Evolutionary conservation across 768 basidiomycete species (phyloP), one percentile per base, ranked within the genome.

Genomic region (Lepiota venenata): DNA sequence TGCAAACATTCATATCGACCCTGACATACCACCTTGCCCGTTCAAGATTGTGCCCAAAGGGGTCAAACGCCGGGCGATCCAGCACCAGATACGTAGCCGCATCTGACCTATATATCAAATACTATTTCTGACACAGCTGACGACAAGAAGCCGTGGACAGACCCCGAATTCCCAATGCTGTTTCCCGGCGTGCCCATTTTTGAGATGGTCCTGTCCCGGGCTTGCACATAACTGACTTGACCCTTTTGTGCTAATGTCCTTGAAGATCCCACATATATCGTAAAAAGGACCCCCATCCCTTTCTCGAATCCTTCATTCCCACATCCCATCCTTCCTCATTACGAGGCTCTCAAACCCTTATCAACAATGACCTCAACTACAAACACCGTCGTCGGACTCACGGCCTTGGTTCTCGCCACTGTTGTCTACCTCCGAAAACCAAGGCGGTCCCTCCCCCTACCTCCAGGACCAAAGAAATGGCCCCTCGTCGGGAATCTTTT

Each of bases 401-500:
- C 40, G 4, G 47, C 47, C 27, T 42, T 55, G 11, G 27, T 41
- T 14, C 21, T 55, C 11, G 21, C 47, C 4, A 27, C 32, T 25
- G 14, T 32, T 25, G 14, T 42, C 29, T 47, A 35, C 18, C 11
- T 47, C 15, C 42, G 52, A 5, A 55, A 43, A 10, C 46, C 39
- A 20, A 47, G 42, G 37, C 46, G 10, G 29, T n/a, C 77, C 37
- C 48, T 54, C 6, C 68, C 64, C 0, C 55, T 74, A 0, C 75
- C 75, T 14, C 76, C 75, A 2, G 76, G 75, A 12, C 75, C 75
- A 2, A 70, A 57, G 39, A 68, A 67, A n/a, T 60, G 68, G 29
- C 71, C 73, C 9, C 32, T 77, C 15, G 57, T 74, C n/a, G 75
- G 75, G 15, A 76, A 76, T 59, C 58, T 76, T 10, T 53, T 67